Evolutionary conservation across 140 eudicot species (phyloP), one percentile per base, ranked within the genome.

Genomic region (Anethum foeniculum): DNA sequence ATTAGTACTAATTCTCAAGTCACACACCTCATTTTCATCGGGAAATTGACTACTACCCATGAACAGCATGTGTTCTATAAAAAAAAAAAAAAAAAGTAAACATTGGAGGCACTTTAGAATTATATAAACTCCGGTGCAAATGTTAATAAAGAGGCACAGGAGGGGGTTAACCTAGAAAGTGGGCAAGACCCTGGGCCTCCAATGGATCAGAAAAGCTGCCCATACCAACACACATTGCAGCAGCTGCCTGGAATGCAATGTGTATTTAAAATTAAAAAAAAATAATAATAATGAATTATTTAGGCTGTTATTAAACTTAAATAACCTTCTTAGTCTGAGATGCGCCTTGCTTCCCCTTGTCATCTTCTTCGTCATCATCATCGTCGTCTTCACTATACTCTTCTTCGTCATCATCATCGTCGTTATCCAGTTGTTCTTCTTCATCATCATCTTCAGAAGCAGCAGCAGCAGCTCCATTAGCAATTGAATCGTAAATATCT

Each of bases 161-260:
- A 36, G 80, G 80, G 60, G 81, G 1, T 14, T 28, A 58, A 95
- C 99, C 99, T 88, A 95, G 84, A 82, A 95, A 95, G 81, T 95
- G 99, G 15, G 99, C 97, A 73, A 95, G 93, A 34, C 99, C 99
- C 93, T 95, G 99, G 18, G 97, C 99, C 81, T 92, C 98, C 60
- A 85, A 74, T 51, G 99, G 99, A 88, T 95, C 99, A 56, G 90
- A 82, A 79, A 95, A 89, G 86, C 98, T 92, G 77, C 99, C 99
- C 90, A 91, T 91, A 76, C 97, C 96, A n/a, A 95, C 98, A 56
- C 97, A 90, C 96, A 95, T 85, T 79, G 99, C 99, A 38, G 98
- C 98, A 0, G 99, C 99, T 11, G 98, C 99, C 99, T 95, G 88
- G 78, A 41, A 71, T 62, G 25, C 7, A 46, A 46, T 1, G 3